A percentile compares a stretch with the other conserved stretches of the same genome.
Conservation (phyloP, 2,329 filamentous ascomycete species). For the Byssoonygena ceratinophila region DNA sequence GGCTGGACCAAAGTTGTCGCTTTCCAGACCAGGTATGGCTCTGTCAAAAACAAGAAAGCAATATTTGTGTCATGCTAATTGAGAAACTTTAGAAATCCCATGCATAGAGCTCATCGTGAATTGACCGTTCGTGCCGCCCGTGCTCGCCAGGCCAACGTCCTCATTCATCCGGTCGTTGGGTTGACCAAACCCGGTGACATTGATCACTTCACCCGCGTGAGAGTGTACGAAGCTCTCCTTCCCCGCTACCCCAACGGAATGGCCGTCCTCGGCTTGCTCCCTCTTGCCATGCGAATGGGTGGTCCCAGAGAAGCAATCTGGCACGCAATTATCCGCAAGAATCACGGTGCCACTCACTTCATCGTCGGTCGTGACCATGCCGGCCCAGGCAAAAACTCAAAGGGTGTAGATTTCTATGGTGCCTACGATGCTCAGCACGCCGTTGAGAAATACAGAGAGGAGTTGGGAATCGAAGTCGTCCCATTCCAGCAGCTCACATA, state of each 20-base stretch:
- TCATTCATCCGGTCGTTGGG: conserved; percentile 97
- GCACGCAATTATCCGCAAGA: conserved; percentile 99
- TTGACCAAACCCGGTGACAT: conserved; percentile 99
- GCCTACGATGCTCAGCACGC: conserved; percentile 95
- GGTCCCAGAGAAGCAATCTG: conserved; percentile 96
- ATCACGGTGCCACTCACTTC: conserved; percentile 97
- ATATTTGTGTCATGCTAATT: background rate
- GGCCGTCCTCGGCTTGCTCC: conserved; percentile 89
- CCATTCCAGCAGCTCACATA: conserved; percentile 99
- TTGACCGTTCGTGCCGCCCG: conserved; percentile 94
- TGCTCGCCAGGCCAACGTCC: conserved; percentile 91
- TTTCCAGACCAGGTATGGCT: conserved; percentile 67
- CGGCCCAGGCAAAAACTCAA: conserved; percentile 94
- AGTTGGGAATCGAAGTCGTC: conserved; percentile 97
- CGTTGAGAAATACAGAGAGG: conserved; percentile 89
- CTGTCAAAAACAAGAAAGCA: background rate
- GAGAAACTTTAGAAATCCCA: conserved; percentile 63
- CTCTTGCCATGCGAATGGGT: conserved; percentile 97
- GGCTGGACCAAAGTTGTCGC: conserved; percentile 96
- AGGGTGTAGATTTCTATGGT: conserved; percentile 93
- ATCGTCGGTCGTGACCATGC: conserved; percentile 98
- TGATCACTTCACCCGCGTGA: conserved; percentile 98
- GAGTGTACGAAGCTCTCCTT: conserved; percentile 94
- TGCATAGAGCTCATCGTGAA: conserved; percentile 98
- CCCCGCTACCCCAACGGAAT: conserved; percentile 98